These are phyloP conservation scores for Ilex asprella DNA, from an alignment of 257 asterid species.

Conservation along the genomic window DNA sequence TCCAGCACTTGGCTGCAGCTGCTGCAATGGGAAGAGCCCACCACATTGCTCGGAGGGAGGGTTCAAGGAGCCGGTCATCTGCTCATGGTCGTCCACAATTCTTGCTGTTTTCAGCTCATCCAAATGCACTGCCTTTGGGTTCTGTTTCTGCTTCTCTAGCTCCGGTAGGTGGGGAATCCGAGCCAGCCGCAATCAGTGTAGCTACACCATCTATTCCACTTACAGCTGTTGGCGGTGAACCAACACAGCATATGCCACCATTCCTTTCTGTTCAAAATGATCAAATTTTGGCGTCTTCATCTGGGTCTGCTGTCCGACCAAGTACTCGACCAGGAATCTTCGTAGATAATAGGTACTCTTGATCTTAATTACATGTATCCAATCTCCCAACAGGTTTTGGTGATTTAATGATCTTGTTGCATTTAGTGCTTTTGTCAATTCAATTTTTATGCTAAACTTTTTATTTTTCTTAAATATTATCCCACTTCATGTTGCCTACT, in stretches of 20 bases:
- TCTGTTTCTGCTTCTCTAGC: conserved; percentile 27
- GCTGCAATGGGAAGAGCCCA: conserved; percentile 88
- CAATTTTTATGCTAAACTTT: conserved; percentile 1
- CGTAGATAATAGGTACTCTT: conserved; percentile 43
- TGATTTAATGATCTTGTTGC: no score
- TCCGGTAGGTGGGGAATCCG: conserved; percentile 36
- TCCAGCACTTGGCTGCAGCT: conserved; percentile 90
- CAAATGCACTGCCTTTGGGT: conserved; percentile 40
- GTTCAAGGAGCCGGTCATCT: conserved; percentile 49
- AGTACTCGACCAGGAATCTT: conserved; percentile 26
- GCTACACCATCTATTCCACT: conserved; percentile 24
- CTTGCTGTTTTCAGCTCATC: conserved; percentile 45
- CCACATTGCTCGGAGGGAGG: conserved; percentile 56
- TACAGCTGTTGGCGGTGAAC: conserved; percentile 19
- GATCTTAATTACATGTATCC: background rate
- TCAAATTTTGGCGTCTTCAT: conserved; percentile 46
- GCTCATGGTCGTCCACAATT: conserved; percentile 50
- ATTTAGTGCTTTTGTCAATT: background rate
- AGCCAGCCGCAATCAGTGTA: conserved; percentile 22
- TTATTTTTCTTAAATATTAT: background rate
- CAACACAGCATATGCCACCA: conserved; percentile 18
- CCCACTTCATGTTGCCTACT: background rate
- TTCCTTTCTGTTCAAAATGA: conserved; percentile 25
- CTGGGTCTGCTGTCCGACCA: conserved; percentile 33
- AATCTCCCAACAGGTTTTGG: no score